Percentiles rank a stretch among this genome's conserved stretches.
These are phyloP conservation scores for Hypsizygus marmoreus DNA, from an alignment of 768 basidiomycete species.

Conservation along the genomic window DNA sequence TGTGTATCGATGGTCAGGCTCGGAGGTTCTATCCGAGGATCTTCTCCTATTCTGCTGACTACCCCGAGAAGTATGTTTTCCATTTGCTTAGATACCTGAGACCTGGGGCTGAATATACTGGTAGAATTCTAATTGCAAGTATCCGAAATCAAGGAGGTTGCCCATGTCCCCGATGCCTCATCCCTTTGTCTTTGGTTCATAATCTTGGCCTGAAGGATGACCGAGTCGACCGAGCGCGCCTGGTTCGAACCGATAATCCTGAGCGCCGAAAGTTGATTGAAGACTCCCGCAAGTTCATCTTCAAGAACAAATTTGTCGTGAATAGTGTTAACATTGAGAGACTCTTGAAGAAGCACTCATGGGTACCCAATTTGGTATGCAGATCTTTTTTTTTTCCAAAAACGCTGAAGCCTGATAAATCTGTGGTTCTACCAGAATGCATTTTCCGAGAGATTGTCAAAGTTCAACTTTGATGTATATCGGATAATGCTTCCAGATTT, in stretches of 20 bases:
- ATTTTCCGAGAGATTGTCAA: constrained; percentile 24
- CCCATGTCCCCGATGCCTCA: constrained; percentile 36
- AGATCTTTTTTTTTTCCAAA: neutral
- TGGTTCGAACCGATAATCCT: neutral
- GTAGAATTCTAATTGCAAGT: constrained; percentile 31
- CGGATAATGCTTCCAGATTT: constrained; percentile 33
- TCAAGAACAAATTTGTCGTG: neutral
- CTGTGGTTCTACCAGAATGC: no score
- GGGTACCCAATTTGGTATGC: constrained; percentile 13
- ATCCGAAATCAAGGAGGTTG: constrained; percentile 30
- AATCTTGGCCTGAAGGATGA: constrained; percentile 26
- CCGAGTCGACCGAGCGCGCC: neutral
- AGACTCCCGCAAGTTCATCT: constrained; percentile 5
- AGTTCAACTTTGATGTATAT: constrained; percentile 25
- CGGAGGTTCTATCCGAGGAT: constrained; percentile 22
- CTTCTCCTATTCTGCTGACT: constrained; percentile 36
- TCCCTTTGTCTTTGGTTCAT: constrained; percentile 21
- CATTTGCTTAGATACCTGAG: neutral
- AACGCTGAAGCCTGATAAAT: no score
- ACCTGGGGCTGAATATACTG: neutral
- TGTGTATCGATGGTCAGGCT: constrained; percentile 3
- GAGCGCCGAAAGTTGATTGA: neutral
- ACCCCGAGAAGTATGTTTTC: constrained; percentile 36
- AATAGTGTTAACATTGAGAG: constrained; percentile 11
- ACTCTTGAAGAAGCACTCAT: constrained; percentile 8